Conservation (phyloP, 306 rosid species). For the Ceratonia siliqua region DNA sequence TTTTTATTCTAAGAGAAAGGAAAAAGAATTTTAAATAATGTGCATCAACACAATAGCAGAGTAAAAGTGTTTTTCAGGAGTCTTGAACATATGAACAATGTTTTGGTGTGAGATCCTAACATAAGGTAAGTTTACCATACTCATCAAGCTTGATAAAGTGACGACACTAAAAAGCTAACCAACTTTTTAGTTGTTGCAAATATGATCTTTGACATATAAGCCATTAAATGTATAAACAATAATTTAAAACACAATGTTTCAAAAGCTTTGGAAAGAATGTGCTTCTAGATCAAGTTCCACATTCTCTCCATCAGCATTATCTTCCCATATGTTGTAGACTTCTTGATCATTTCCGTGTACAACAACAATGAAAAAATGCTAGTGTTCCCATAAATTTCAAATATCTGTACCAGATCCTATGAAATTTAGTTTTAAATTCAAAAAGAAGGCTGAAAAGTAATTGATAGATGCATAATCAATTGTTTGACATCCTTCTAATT, state of each 20-base stretch:
- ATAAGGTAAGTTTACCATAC: neutral
- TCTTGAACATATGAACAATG: neutral
- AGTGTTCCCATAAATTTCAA: neutral
- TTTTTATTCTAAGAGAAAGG: neutral
- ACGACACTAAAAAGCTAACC: neutral
- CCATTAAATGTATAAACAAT: neutral
- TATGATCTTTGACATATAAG: slow-evolving; percentile 1
- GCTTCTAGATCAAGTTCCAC: slow-evolving; percentile 3
- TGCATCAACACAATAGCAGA: neutral
- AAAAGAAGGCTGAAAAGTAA: slow-evolving; percentile 7
- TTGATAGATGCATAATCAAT: slow-evolving; percentile 4
- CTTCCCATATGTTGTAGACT: neutral
- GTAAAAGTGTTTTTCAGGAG: neutral
- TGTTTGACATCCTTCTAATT: slow-evolving; percentile 26
- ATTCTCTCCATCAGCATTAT: neutral
- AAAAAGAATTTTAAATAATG: neutral
- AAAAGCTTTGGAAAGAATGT: neutral
- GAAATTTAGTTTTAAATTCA: neutral
- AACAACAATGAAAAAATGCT: neutral
- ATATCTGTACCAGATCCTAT: slow-evolving; percentile 6
- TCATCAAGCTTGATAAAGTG: slow-evolving; percentile 10
- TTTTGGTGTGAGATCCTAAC: slow-evolving; percentile 4
- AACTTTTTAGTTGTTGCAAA: neutral
- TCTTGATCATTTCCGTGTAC: neutral
- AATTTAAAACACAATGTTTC: neutral